Evolutionary conservation across 192 early-diverging fungal genomes (phyloP).

Genomic region (Rhizoclosmatium globosum): DNA sequence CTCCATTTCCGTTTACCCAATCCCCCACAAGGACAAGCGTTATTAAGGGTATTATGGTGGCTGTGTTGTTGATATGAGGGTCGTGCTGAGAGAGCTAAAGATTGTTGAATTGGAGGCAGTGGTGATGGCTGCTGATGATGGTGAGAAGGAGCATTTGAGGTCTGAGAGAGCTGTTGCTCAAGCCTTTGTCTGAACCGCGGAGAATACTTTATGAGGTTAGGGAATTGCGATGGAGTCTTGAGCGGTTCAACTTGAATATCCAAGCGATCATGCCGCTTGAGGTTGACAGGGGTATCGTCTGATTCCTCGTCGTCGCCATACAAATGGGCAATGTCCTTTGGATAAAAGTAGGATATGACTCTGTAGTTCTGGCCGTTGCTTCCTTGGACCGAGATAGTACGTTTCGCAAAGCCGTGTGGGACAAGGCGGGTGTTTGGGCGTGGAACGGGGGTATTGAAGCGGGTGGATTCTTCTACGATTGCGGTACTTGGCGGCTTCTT

Average conservation of each 20-base stretch:
- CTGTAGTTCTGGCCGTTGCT: slow-evolving; percentile 12
- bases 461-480: neutral
- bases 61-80: too few relatives aligned
- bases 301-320: neutral
- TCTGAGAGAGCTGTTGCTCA: too few relatives aligned
- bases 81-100: too few relatives aligned
- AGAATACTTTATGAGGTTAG: neutral
- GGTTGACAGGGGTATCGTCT: neutral
- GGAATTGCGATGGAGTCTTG: neutral
- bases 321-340: neutral
- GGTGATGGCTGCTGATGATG: too few relatives aligned
- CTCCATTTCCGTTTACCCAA: too few relatives aligned
- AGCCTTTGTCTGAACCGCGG: too few relatives aligned
- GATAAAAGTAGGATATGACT: slow-evolving; percentile 7
- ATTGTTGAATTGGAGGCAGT: too few relatives aligned
- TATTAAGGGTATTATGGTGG: too few relatives aligned
- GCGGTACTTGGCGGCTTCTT: neutral
- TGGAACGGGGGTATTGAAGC: slow-evolving; percentile 8
- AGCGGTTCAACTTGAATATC: neutral
- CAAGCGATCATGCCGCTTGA: neutral
- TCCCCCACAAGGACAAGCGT: too few relatives aligned
- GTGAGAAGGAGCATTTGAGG: too few relatives aligned
- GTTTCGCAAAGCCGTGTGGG: slow-evolving; percentile 14
- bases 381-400: slow-evolving; percentile 3
- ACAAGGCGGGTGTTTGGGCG: slow-evolving; percentile 12